Evolutionary conservation across 1,139 yeast genomes (phyloP).

Genomic region (Candida sanyaensis): DNA sequence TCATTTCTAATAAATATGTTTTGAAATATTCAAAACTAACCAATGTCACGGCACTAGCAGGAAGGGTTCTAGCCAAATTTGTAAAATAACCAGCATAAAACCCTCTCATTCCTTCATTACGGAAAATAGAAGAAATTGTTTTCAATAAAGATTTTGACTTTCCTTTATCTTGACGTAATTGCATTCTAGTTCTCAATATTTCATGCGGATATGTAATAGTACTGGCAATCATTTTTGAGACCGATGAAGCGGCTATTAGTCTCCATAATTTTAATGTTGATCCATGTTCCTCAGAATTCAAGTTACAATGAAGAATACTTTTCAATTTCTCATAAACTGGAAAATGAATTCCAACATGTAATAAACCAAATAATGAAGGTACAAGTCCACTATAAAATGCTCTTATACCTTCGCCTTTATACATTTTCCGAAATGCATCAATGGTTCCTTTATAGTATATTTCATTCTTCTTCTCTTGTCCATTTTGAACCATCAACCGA

Average conservation of each 20-base stretch:
- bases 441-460: conserved; percentile 65
- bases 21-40: conserved; percentile 91
- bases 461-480: conserved; percentile 32
- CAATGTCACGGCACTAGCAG: conserved; percentile 91
- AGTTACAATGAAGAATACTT: conserved; percentile 38
- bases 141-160: conserved; percentile 20
- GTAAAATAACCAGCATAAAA: conserved; percentile 90
- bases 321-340: conserved; percentile 92
- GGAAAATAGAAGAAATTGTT: conserved; percentile 49
- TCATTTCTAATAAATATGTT: conserved; percentile 49
- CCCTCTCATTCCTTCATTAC: conserved; percentile 75
- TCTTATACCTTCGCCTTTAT: conserved; percentile 69
- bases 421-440: conserved; percentile 84
- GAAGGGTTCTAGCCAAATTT: conserved; percentile 87
- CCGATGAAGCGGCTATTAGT: conserved; percentile 67
- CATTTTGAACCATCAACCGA: conserved; percentile 85
- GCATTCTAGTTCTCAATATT: conserved; percentile 89
- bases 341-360: conserved; percentile 96
- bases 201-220: conserved; percentile 95
- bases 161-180: conserved; percentile 42
- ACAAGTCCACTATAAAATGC: conserved; percentile 91
- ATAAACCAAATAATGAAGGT: conserved; percentile 86
- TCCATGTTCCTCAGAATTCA: conserved; percentile 20
- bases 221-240: conserved; percentile 88
- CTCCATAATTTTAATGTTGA: conserved; percentile 45